Evolutionary conservation across 2,329 filamentous ascomycete genomes (phyloP), one percentile per base, ranked within the genome.

Genomic region (Cladosporium sphaerospermum): DNA sequence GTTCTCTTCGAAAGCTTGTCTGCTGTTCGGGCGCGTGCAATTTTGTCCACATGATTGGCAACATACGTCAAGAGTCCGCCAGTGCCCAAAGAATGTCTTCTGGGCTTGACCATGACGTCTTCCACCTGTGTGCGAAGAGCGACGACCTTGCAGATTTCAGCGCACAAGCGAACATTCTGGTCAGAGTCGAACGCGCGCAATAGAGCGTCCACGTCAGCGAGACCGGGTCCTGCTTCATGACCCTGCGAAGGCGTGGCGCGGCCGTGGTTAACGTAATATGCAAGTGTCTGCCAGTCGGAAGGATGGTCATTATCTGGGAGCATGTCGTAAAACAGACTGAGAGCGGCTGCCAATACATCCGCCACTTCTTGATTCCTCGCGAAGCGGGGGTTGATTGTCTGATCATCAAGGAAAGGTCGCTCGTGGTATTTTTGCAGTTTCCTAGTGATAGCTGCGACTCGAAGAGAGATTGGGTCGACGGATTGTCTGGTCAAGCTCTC

Each of bases 81-180:
- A 13, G 18, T 31, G 11, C 18, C 18, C 2, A 18, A 4, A 5
- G 16, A n/a, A 9, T 4, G 5, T 16, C 28, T 16, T 10, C 43
- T 69, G 63, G 2, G 63, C 57, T 32, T 64, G 54, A 28, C 31
- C 45, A 11, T 69, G 46, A 51, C 34, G 43, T 51, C 36, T 48
- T 50, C 40, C 16, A 46, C 34, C 41, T n/a, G 36, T 41, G 52
- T 42, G 40, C 48, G 39, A n/a, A 51, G 40, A 5, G 48, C 40
- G 7, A 51, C 4, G 16, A 44, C 40, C 13, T 44, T 44, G 44
- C 54, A 53, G 18, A 37, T 37, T 14, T 51, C 23, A 1, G 48
- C 40, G 9, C 48, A 51, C 19, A 51, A 14, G n/a, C 40, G 41
- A 16, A 44, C 23, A 13, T 43, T 36, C 2, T 40, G 48, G 6